Percentiles rank a stretch among this genome's conserved stretches.
Conservation (phyloP, 306 rosid species). For the Prunus persica region Prunus_persica_NCBIv2 NC_034015.1:13879501-13880000, state of each 20-base stretch:
- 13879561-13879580: constrained; percentile 44
- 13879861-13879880: constrained; percentile 93
- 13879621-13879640: constrained; percentile 60
- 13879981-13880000: not conserved
- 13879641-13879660: constrained; percentile 67
- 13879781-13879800: not conserved
- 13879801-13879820: not conserved
- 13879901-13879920: constrained; percentile 59
- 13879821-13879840: not conserved
- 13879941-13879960: not conserved
- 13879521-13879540: constrained; percentile 79
- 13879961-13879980: not conserved
- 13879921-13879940: not conserved
- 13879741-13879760: too few relatives aligned
- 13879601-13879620: constrained; percentile 75
- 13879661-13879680: constrained; percentile 81
- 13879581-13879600: constrained; percentile 55
- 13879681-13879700: constrained; percentile 71
- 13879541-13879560: constrained; percentile 80
- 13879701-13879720: too few relatives aligned
- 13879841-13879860: constrained; percentile 81
- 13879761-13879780: not conserved
- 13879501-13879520: constrained; percentile 51
- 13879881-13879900: constrained; percentile 81
- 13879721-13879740: not conserved